These are phyloP conservation scores for Candida chilensis DNA, from an alignment of 805 yeast genomes.

Conservation along the genomic window DNA sequence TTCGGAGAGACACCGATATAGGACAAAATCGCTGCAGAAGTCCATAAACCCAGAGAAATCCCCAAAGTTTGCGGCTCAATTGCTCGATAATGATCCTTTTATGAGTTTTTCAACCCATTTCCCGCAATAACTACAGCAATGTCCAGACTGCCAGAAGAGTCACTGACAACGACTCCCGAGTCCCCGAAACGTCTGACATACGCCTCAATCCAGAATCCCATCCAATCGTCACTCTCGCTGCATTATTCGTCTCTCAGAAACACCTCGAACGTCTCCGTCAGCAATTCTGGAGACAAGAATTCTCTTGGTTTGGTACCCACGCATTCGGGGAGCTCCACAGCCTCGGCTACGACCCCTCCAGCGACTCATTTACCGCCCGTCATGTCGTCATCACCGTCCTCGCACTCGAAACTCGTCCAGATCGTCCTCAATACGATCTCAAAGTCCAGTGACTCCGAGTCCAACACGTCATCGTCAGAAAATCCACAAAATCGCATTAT, in stretches of 20 bases:
- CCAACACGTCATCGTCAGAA: constrained; percentile 1
- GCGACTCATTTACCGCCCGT: neutral
- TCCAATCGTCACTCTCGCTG: neutral
- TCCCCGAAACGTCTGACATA: neutral
- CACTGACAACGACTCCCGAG: neutral
- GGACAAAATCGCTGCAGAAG: no score
- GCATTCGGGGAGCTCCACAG: neutral
- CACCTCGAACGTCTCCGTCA: neutral
- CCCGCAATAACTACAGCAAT: neutral
- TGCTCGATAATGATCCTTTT: neutral
- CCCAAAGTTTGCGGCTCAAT: no score
- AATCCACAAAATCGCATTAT: neutral
- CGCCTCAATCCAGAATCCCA: neutral
- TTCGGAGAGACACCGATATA: no score
- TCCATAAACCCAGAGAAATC: no score
- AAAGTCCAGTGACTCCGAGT: neutral
- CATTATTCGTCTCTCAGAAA: neutral
- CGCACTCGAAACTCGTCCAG: no score
- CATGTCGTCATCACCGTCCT: no score
- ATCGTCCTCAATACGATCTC: neutral
- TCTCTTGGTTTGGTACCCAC: no score
- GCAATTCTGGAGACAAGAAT: neutral
- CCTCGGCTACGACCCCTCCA: neutral
- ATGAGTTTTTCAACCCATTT: neutral
- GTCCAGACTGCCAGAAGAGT: neutral